Base-by-base conservation (phyloP, 179 eudicot genomes). In the Carnegiea gigantea region DNA sequence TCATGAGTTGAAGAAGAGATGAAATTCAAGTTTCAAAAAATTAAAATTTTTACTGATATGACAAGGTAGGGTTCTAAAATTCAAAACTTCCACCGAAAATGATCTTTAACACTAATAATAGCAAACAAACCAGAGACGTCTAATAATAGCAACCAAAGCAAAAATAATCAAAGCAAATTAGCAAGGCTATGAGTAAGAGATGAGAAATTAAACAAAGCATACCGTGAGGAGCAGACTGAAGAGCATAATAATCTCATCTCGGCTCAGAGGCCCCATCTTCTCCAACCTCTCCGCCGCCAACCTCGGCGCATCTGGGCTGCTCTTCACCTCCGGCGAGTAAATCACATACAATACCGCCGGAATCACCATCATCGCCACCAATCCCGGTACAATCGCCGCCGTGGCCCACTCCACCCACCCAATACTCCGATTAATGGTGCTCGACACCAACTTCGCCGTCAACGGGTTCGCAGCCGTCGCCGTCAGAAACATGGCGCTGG, bases 401-500 rank as follows among this genome's bases (percentile, higher is more conserved):
- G 90, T 92, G 1, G 99, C 99, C 99, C 99, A 96, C 89, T 96
- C 99, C 88, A 92, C 90, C 99, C 99, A 96, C 78, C 98, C 97
- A 81, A 96, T 94, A 0, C 91, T 83, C 88, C 89, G 85, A 57
- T 82, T 74, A 10, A 96, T 94, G 13, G 98, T 91, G 74, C 78
- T 87, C 0, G 77, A 40, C 0, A 97, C 91, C 85, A 96, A 82
- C 75, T 84, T 96, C 0, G 97, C 98, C 67, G 95, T 93, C 88
- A 96, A 81, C 0, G 99, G 99, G 60, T 96, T 96, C 0, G 99
- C 99, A 9, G 99, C 99, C 98, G 95, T 94, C 0, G 97, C 97
- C 2, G 99, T 96, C 86, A 96, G 86, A 53, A 96, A 96, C 99
- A 96, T 96, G 12, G 98, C 83, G 26, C 95, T 89, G 1, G 98